Evolutionary conservation across 2,329 filamentous ascomycete genomes (phyloP).

Genomic region (Ambrosiella cleistominuta): DNA sequence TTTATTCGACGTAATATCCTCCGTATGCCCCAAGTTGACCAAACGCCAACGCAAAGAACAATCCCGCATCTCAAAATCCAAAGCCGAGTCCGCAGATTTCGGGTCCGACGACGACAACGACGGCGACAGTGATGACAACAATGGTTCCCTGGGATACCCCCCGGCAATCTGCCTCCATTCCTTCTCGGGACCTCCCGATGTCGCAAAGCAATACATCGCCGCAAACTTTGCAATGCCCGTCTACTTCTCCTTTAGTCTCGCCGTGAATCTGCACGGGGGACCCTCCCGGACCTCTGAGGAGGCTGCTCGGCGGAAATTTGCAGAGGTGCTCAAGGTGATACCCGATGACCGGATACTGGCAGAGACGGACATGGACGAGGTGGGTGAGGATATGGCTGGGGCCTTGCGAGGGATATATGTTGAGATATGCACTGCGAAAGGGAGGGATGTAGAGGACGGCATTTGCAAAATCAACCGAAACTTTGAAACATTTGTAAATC

Average conservation of each 20-base stretch:
- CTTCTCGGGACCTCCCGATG: conserved; percentile 62
- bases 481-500: conserved; percentile 47
- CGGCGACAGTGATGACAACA: background rate
- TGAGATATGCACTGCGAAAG: conserved; percentile 60
- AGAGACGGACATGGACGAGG: conserved; percentile 78
- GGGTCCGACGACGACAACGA: conserved; percentile 21
- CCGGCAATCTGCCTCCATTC: conserved; percentile 87
- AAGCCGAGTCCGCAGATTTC: conserved; percentile 16
- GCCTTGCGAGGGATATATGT: conserved; percentile 57
- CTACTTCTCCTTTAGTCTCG: conserved; percentile 75
- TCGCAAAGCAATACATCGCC: conserved; percentile 61
- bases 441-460: conserved; percentile 59
- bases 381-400: conserved; percentile 64
- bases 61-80: conserved; percentile 23
- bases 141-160: conserved; percentile 41
- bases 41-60: conserved; percentile 41
- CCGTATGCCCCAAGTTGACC: conserved; percentile 50
- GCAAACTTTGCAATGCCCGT: conserved; percentile 55
- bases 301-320: background rate
- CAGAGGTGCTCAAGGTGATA: conserved; percentile 46
- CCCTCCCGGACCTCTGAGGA: background rate
- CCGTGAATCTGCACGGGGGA: conserved; percentile 48
- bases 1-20: conserved; percentile 45
- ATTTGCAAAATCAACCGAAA: conserved; percentile 51
- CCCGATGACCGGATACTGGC: conserved; percentile 66